These are phyloP conservation scores for Botrytis fabae DNA, from an alignment of 2,329 filamentous ascomycete species.

Conservation along the genomic window DNA sequence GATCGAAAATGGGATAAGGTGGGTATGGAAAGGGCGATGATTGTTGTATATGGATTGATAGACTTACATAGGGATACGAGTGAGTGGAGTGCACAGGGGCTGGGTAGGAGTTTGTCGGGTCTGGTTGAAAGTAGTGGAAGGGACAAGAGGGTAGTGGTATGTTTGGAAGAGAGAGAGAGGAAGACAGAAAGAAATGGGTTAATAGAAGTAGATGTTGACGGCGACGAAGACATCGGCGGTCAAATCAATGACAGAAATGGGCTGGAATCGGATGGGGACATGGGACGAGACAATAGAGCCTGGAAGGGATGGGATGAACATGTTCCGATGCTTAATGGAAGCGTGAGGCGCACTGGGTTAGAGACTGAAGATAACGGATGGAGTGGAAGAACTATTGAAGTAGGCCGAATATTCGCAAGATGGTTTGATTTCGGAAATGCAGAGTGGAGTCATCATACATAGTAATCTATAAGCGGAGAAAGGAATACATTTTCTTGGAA, in stretches of 20 bases:
- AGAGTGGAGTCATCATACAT: conserved; percentile 39
- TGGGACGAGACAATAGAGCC: conserved; percentile 20
- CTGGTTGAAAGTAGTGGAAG: conserved; percentile 61
- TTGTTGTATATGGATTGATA: conserved; percentile 67
- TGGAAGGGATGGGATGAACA: conserved; percentile 48
- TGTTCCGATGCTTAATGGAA: conserved; percentile 63
- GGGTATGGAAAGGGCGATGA: conserved; percentile 32
- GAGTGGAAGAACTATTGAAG: conserved; percentile 58
- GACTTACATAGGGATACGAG: conserved; percentile 65
- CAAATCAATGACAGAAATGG: not conserved
- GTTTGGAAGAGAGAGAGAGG: conserved; percentile 49
- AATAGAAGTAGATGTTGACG: not conserved
- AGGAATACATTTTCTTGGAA: conserved; percentile 14
- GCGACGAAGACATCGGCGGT: not conserved
- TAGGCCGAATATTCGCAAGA: conserved; percentile 58
- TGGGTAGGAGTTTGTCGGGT: conserved; percentile 61
- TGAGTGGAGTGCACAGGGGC: conserved; percentile 74
- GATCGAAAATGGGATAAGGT: conserved; percentile 12
- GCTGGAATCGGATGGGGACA: not conserved
- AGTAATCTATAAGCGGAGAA: not conserved
- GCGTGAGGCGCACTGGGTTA: conserved; percentile 46
- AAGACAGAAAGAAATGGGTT: not conserved
- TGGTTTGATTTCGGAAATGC: conserved; percentile 62
- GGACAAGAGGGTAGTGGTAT: conserved; percentile 46
- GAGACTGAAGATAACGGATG: conserved; percentile 53